Evolutionary conservation across 768 basidiomycete genomes (phyloP).

Genomic region (Galerina sulciceps): DNA sequence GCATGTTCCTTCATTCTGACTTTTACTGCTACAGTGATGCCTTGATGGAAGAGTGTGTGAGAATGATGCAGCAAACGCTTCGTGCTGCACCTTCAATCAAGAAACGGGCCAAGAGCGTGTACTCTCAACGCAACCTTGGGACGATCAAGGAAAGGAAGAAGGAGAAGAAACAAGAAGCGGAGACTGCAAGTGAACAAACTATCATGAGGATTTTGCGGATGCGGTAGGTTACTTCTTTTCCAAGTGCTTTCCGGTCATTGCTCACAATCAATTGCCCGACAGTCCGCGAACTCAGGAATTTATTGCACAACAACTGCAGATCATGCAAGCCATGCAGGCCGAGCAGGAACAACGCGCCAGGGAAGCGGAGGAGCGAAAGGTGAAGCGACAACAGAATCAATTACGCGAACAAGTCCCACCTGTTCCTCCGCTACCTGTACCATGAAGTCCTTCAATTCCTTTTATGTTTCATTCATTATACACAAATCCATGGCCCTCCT

Average conservation of each 20-base stretch:
- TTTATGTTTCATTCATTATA: neutral
- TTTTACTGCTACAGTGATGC: slow-evolving; percentile 56
- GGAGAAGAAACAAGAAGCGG: slow-evolving; percentile 86
- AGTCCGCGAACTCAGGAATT: slow-evolving; percentile 86
- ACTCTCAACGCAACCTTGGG: slow-evolving; percentile 90
- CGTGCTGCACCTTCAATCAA: slow-evolving; percentile 75
- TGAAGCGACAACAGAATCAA: slow-evolving; percentile 49
- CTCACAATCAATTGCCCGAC: slow-evolving; percentile 1
- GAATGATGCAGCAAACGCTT: slow-evolving; percentile 90
- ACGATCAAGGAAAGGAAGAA: slow-evolving; percentile 94
- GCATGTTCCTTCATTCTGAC: slow-evolving; percentile 1
- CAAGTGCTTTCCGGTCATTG: slow-evolving; percentile 9
- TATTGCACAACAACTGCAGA: slow-evolving; percentile 84
- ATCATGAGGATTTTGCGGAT: slow-evolving; percentile 95
- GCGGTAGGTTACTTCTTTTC: slow-evolving; percentile 56
- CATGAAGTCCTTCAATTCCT: neutral
- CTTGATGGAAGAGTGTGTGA: slow-evolving; percentile 93
- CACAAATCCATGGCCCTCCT: neutral
- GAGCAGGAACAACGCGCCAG: slow-evolving; percentile 79
- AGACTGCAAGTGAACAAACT: slow-evolving; percentile 81
- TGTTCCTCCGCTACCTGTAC: slow-evolving; percentile 40
- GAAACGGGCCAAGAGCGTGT: slow-evolving; percentile 92
- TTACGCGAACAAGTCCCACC: slow-evolving; percentile 36
- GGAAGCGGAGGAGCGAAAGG: slow-evolving; percentile 60
- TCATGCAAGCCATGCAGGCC: slow-evolving; percentile 79